phyloP scores from a whole-genome alignment of 2,329 filamentous ascomycete species.

The Colletotrichum endophyticum region DNA sequence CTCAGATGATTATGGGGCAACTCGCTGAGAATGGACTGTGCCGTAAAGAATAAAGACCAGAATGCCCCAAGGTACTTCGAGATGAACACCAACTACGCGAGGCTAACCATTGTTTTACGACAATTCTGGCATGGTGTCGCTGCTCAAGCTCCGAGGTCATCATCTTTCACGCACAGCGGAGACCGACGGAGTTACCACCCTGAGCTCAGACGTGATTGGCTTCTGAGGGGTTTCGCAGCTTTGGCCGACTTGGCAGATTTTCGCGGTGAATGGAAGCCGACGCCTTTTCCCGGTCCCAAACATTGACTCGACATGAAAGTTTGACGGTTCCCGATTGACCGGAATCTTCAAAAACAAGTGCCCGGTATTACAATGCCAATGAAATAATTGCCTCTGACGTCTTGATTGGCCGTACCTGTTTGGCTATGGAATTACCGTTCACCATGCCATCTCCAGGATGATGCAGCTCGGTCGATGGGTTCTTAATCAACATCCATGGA shows the following conservation, averaged over 20 bases:
- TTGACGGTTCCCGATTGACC: background rate
- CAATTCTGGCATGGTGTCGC: background rate
- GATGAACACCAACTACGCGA: rapidly evolving
- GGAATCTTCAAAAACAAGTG: background rate
- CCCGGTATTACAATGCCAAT: background rate
- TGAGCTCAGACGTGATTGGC: background rate
- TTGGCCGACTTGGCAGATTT: background rate
- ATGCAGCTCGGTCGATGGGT: background rate
- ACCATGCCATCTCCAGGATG: background rate
- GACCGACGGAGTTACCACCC: background rate
- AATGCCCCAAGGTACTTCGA: background rate
- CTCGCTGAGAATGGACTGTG: background rate
- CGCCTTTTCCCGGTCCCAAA: background rate
- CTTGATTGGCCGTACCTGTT: background rate
- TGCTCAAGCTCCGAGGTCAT: background rate
- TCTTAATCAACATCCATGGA: background rate
- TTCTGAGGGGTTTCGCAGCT: background rate
- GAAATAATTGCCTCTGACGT: background rate
- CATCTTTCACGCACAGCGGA: background rate
- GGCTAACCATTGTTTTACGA: background rate
- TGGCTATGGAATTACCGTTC: background rate
- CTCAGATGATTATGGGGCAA: background rate
- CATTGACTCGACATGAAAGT: background rate
- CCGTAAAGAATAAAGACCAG: background rate
- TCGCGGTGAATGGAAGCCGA: background rate